Percentiles rank a stretch among this genome's conserved stretches.
Conservation (phyloP, 805 yeast genomes). For the Ogataea salicorniae region DNA sequence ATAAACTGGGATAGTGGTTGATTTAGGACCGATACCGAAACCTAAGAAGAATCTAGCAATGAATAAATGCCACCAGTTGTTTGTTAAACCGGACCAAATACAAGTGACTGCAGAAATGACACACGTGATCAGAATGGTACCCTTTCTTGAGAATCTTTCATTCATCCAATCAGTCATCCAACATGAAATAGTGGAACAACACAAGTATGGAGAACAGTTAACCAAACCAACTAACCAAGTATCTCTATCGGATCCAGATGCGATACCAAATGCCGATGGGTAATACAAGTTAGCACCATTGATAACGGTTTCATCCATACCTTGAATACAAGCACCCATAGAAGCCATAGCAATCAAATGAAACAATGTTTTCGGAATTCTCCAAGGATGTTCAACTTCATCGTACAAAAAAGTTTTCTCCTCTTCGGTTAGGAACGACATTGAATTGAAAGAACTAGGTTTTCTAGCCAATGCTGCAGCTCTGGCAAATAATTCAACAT, state of each 20-base stretch:
- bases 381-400: conserved; percentile 45
- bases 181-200: conserved; percentile 55
- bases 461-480: conserved; percentile 66
- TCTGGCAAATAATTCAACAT: conserved; percentile 52
- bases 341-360: conserved; percentile 62
- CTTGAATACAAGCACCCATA: conserved; percentile 74
- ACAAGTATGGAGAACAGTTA: conserved; percentile 67
- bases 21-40: conserved; percentile 65
- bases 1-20: conserved; percentile 74
- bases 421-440: conserved; percentile 49
- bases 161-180: conserved; percentile 62
- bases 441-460: conserved; percentile 53
- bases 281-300: conserved; percentile 67
- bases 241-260: conserved; percentile 39
- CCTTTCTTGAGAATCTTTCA: conserved; percentile 53
- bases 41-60: conserved; percentile 64
- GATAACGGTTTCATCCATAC: conserved; percentile 74
- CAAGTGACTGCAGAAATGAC: conserved; percentile 54
- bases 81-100: conserved; percentile 62
- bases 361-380: conserved; percentile 40
- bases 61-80: conserved; percentile 64
- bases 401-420: conserved; percentile 47
- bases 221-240: conserved; percentile 59
- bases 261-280: conserved; percentile 51
- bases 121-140: conserved; percentile 64